Evolutionary conservation across 441 rosid species (phyloP).

Genomic region (Macaranga tanarius): DNA sequence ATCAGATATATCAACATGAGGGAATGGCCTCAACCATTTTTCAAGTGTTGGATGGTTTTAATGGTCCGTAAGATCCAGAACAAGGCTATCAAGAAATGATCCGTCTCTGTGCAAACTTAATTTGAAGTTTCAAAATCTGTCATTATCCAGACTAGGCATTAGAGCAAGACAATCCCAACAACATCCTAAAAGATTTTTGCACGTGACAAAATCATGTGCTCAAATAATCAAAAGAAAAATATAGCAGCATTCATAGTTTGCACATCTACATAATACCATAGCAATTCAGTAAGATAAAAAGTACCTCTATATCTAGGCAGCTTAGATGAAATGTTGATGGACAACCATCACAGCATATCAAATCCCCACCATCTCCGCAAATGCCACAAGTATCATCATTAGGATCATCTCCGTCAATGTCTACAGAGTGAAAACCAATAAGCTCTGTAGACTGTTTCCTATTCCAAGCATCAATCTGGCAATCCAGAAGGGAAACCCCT

Average conservation of each 20-base stretch:
- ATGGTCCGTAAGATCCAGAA: neutral
- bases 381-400: constrained; percentile 96
- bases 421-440: constrained; percentile 57
- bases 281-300: constrained; percentile 10
- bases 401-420: constrained; percentile 78
- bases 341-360: constrained; percentile 97
- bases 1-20: neutral
- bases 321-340: constrained; percentile 94
- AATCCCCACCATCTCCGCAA: constrained; percentile 98
- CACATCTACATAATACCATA: neutral
- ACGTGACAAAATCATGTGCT: neutral
- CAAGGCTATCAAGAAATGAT: neutral
- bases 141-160: neutral
- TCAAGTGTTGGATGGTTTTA: neutral
- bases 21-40: neutral
- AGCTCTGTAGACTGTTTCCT: constrained; percentile 53
- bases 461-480: constrained; percentile 92
- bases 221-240: constrained; percentile 4
- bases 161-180: neutral
- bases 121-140: neutral
- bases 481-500: constrained; percentile 78
- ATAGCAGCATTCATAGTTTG: neutral
- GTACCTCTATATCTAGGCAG: constrained; percentile 84
- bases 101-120: neutral
- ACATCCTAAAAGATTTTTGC: neutral